These are phyloP conservation scores for Pelargonium fulgidum DNA, from an alignment of 441 rosid species.

Conservation along the genomic window DNA sequence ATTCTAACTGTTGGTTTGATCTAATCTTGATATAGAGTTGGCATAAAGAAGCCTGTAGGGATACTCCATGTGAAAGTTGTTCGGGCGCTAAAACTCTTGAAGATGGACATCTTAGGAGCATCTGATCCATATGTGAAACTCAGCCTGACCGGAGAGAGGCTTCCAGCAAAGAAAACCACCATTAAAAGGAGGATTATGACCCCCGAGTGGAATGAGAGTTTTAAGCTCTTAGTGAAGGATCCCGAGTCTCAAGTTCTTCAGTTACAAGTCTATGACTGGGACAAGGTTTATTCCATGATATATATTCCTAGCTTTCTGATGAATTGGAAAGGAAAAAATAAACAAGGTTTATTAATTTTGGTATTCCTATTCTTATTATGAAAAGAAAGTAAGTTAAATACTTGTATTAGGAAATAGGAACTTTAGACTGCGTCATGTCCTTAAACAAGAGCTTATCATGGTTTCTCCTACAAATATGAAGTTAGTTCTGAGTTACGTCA, in stretches of 20 bases:
- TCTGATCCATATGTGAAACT: slow-evolving; percentile 88
- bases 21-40: slow-evolving; percentile 31
- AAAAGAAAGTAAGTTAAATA: no score
- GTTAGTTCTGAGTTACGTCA: no score
- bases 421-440: no score
- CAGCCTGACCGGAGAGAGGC: slow-evolving; percentile 59
- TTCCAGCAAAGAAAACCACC: slow-evolving; percentile 66
- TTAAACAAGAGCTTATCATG: no score
- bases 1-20: neutral
- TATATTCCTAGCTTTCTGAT: no score
- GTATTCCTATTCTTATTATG: no score
- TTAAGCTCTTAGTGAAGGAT: slow-evolving; percentile 72
- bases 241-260: slow-evolving; percentile 64
- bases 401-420: no score
- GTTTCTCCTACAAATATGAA: neutral
- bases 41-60: slow-evolving; percentile 70
- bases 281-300: slow-evolving; percentile 46
- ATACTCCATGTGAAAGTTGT: slow-evolving; percentile 71
- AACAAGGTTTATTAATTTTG: no score
- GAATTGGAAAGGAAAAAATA: no score
- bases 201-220: slow-evolving; percentile 86
- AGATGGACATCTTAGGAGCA: slow-evolving; percentile 71
- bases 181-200: slow-evolving; percentile 69
- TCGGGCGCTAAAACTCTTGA: slow-evolving; percentile 59
- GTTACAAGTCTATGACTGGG: slow-evolving; percentile 82